A percentile compares a stretch with the other conserved stretches of the same genome.
phyloP scores from a whole-genome alignment of 345 rosid genomes.

The Melastoma malabathricum region DNA sequence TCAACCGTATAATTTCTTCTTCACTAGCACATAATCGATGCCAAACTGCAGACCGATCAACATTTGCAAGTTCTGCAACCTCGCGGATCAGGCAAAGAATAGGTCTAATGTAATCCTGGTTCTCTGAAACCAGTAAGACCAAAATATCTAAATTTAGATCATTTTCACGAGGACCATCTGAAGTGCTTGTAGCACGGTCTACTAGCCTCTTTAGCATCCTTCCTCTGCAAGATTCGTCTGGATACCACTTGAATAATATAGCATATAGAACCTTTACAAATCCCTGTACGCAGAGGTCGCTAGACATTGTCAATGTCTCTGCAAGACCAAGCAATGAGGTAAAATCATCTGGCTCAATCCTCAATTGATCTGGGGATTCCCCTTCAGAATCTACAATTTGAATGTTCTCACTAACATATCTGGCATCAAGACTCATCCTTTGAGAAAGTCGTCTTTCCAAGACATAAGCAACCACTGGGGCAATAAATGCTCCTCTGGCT shows the following conservation, averaged over 20 bases:
- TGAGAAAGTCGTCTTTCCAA: constrained; percentile 68
- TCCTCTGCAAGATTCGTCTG: constrained; percentile 59
- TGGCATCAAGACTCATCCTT: constrained; percentile 34
- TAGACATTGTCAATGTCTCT: constrained; percentile 72
- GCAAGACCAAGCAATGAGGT: constrained; percentile 74
- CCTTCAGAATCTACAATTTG: constrained; percentile 55
- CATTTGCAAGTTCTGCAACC: constrained; percentile 84
- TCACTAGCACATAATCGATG: constrained; percentile 70
- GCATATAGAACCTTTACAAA: constrained; percentile 80
- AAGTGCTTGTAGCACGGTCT: constrained; percentile 60
- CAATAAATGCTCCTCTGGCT: constrained; percentile 64
- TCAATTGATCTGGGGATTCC: constrained; percentile 51
- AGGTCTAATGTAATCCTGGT: constrained; percentile 59
- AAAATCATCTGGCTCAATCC: constrained; percentile 57
- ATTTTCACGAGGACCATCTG: constrained; percentile 46
- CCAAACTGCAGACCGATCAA: constrained; percentile 88
- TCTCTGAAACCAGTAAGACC: constrained; percentile 69
- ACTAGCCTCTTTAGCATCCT: constrained; percentile 84
- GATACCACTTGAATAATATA: constrained; percentile 73
- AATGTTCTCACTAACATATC: constrained; percentile 35
- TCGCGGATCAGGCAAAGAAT: constrained; percentile 77
- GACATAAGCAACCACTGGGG: constrained; percentile 70
- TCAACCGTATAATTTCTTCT: constrained; percentile 59
- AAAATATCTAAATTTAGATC: constrained; percentile 74
- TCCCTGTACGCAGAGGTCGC: constrained; percentile 55